Evolutionary conservation across 805 yeast species (phyloP), one percentile per base, ranked within the genome.

Genomic region (Nakazawaea molendinolei): DNA sequence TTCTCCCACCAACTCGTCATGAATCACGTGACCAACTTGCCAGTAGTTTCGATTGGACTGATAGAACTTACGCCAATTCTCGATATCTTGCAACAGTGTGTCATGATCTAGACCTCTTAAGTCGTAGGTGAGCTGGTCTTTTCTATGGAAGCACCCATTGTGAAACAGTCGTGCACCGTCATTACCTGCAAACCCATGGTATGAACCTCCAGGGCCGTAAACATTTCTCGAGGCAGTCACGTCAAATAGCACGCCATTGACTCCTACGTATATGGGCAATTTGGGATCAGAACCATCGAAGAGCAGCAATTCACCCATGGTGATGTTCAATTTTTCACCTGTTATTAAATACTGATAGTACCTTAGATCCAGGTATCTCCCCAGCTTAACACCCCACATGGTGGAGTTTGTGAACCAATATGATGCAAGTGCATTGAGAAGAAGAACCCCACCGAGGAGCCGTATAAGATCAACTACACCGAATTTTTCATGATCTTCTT

Each of bases 91-190:
- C 3, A 43, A 45, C 1, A 67, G 73, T 23, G 61, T 62, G 2
- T 26, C 44, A n/a, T 33, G 33, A 3, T 54, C 55, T 4, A 47
- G 46, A 0, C 80, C 86, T 23, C 89, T 56, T 28, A 82, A 54
- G 51, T 83, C 90, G 51, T 73, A 68, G 0, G 89, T 80, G 42
- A 66, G 65, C 47, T 81, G 81, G 23, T 70, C 73, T 12, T 47
- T 52, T 23, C 64, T 63, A 27, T 56, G 51, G 40, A 82, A 74
- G 47, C 87, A 81, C 3, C 89, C 89, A 1, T 86, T 81, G 3
- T 71, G 77, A 47, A 70, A 79, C 14, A 81, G 82, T 20, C 89
- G 58, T 3, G 86, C 78, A 26, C 76, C 72, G 52, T 82, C 92
- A 28, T 59, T 59, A 1, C 90, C 92, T 22, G 78, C 67, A 47